Base-by-base conservation (phyloP, 1,284 basidiomycete species). In the Somion occarium region DNA sequence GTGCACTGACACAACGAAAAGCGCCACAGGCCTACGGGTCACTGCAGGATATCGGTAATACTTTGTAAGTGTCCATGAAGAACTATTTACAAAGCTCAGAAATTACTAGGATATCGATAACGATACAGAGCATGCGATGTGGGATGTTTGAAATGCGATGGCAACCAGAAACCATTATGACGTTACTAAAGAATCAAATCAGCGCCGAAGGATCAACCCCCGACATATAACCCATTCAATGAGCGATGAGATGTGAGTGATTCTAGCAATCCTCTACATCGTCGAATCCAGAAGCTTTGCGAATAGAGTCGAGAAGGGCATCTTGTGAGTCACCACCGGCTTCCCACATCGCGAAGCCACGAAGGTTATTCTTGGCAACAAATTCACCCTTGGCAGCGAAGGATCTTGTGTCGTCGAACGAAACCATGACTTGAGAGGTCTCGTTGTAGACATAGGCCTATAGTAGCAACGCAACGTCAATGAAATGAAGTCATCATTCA, bases 261-360 rank as follows among this genome's bases (percentile, higher is more conserved):
- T n/a, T n/a, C 38, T 42, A 44, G 44, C 45, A 50, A n/a, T 52
- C 48, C n/a, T 47, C 48, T 26, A 42, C 55, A 19, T 52, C 53
- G 23, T 48, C 51, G 61, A 78, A 64, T 54, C 78, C 74, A 46
- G 61, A 67, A 3, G 64, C 63, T 9, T 27, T 38, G 37, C 69
- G 65, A 57, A 87, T 82, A 13, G 83, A 71, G 56, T 79, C 68
- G 45, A 85, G 63, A 23, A 88, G 71, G 24, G 76, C 71, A 61
- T 82, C 73, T 22, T 79, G 62, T 54, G 67, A 74, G 66, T 87
- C 85, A 12, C 82, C 81, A 44, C 75, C 80, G 27, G 76, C 72
- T 61, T 87, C 79, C 74, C 82, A 87, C 66, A 84, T 74, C 12
- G 82, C 73, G 57, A 82, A 86, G 12, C 85, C 85, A 27, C 65